Percentiles rank a stretch among this genome's conserved stretches.
These are phyloP conservation scores for Amborella trichopoda DNA, from an alignment of 164 flowering plant genomes.

Conservation along the genomic window DNA sequence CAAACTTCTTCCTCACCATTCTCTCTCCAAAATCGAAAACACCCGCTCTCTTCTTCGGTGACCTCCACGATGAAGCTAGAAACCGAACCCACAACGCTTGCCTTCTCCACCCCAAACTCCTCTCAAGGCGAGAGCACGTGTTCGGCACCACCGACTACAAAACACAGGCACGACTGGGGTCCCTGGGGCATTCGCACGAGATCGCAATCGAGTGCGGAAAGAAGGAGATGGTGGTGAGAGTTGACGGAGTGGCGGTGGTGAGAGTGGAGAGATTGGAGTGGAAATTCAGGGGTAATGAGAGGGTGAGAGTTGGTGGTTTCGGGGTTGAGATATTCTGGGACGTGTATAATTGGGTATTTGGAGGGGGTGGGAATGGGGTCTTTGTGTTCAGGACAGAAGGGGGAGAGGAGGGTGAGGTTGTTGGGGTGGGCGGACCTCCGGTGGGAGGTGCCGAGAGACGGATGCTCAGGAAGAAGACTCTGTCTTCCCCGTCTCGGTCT, in stretches of 20 bases:
- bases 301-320: constrained; percentile 30
- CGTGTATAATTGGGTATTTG: constrained; percentile 58
- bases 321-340: constrained; percentile 69
- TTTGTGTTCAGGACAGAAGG: constrained; percentile 64
- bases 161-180: constrained; percentile 37
- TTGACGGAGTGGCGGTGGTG: constrained; percentile 35
- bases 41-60: constrained; percentile 46
- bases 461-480: constrained; percentile 45
- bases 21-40: constrained; percentile 19
- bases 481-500: constrained; percentile 36
- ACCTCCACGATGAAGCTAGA: constrained; percentile 21
- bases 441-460: constrained; percentile 42
- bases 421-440: constrained; percentile 27
- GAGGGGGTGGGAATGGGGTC: constrained; percentile 32
- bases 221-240: constrained; percentile 27
- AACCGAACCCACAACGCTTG: constrained; percentile 14
- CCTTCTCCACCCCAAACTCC: constrained; percentile 11
- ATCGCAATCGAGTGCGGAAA: constrained; percentile 39
- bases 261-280: constrained; percentile 51
- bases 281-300: constrained; percentile 72
- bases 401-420: constrained; percentile 17
- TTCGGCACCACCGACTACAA: constrained; percentile 39
- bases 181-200: constrained; percentile 28
- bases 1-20: constrained; percentile 39
- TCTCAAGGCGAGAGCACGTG: constrained; percentile 64